phyloP scores from a whole-genome alignment of 305 asterid genomes.

The Ilex paraguariensis region DNA sequence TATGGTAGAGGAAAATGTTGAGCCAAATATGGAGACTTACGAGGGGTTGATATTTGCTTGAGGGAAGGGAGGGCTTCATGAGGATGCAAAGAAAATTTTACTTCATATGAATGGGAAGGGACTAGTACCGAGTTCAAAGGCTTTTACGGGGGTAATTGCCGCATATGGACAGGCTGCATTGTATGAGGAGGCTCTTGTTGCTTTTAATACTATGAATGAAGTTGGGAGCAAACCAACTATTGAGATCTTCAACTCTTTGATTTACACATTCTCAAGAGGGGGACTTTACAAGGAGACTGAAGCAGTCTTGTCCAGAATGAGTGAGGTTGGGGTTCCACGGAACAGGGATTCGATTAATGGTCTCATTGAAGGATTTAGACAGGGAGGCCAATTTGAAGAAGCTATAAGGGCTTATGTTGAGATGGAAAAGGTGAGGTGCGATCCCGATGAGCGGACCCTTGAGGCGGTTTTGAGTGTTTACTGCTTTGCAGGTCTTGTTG shows the following conservation, averaged over 20 bases:
- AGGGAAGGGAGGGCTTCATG: constrained; percentile 94
- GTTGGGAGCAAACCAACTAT: constrained; percentile 72
- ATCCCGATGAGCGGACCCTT: constrained; percentile 94
- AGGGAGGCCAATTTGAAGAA: constrained; percentile 87
- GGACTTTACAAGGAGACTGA: constrained; percentile 90
- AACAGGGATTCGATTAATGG: constrained; percentile 73
- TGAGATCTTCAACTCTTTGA: constrained; percentile 75
- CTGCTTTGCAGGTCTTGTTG: constrained; percentile 89
- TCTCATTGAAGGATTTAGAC: constrained; percentile 83
- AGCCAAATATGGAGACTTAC: constrained; percentile 97
- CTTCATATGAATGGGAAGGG: constrained; percentile 73
- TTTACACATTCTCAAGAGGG: constrained; percentile 78
- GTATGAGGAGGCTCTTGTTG: constrained; percentile 92
- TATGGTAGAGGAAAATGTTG: constrained; percentile 88
- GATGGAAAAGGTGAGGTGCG: constrained; percentile 89
- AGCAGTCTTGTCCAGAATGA: constrained; percentile 68
- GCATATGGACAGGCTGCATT: constrained; percentile 91
- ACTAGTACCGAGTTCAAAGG: constrained; percentile 84
- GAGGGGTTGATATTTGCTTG: constrained; percentile 87
- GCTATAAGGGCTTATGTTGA: constrained; percentile 93
- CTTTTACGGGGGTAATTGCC: constrained; percentile 71
- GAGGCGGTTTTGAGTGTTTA: constrained; percentile 95
- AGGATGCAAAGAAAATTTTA: constrained; percentile 72
- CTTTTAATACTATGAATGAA: constrained; percentile 91
- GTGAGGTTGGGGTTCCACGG: constrained; percentile 54